Conservation (phyloP, 2,329 filamentous ascomycete genomes). For the Dactylonectria estremocensis region DNA sequence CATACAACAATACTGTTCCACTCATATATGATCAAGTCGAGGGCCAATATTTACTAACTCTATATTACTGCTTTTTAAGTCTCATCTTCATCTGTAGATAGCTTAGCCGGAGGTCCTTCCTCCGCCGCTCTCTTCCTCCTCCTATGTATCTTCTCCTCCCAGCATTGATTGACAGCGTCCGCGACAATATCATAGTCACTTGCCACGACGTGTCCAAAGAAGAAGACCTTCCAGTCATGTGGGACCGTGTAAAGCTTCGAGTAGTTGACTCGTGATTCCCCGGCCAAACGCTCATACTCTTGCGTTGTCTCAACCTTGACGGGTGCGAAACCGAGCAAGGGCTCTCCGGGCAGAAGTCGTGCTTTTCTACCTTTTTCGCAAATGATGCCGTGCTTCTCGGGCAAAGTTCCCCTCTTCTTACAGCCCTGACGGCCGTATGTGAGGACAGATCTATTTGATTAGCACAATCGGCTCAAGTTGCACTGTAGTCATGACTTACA, state of each 20-base stretch:
- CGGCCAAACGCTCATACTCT: no score
- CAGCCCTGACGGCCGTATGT: conserved; percentile 70
- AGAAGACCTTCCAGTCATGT: conserved; percentile 71
- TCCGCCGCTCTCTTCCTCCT: conserved; percentile 37
- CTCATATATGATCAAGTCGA: no score
- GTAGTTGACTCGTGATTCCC: conserved; percentile 70
- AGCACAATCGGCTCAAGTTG: conserved; percentile 13
- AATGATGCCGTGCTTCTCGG: conserved; percentile 69
- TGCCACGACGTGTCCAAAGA: conserved; percentile 64
- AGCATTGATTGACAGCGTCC: conserved; percentile 65
- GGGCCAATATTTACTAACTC: no score
- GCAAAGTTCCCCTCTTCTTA: conserved; percentile 66
- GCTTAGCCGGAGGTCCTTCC: not conserved
- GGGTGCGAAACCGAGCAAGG: conserved; percentile 63
- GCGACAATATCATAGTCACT: conserved; percentile 59
- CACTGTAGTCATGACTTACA: conserved; percentile 59
- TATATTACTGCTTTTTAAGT: no score
- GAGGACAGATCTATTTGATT: conserved; percentile 63
- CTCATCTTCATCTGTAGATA: not conserved
- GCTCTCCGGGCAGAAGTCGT: conserved; percentile 58
- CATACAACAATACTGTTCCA: no score
- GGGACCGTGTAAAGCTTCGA: conserved; percentile 70
- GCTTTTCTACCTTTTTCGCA: conserved; percentile 56
- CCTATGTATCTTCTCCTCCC: conserved; percentile 61
- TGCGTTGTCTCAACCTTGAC: conserved; percentile 61